A percentile compares a stretch with the other conserved stretches of the same genome.
Conservation (phyloP, 2,329 filamentous ascomycete genomes). For the Curvularia hawaiiensis region DNA sequence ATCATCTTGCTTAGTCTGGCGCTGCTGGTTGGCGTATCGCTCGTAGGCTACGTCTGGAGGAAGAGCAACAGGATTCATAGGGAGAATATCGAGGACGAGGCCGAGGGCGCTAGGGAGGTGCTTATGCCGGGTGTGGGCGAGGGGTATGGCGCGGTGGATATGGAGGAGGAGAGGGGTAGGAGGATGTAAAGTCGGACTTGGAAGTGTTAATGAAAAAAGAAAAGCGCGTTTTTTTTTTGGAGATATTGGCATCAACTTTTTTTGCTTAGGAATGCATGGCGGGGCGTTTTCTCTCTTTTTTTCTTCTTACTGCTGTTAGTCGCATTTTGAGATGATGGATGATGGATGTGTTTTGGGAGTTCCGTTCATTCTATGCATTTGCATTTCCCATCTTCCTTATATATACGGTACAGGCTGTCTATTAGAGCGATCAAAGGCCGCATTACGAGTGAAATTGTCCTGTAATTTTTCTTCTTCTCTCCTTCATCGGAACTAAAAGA, state of each 20-base stretch:
- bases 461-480: too few relatives aligned
- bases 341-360: too few relatives aligned
- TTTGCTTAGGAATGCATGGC: background rate
- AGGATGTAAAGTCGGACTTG: constrained; percentile 1
- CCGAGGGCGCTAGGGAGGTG: constrained; percentile 42
- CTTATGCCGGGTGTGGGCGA: constrained; percentile 41
- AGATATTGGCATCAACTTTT: background rate
- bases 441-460: too few relatives aligned
- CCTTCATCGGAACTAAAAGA: too few relatives aligned
- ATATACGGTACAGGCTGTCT: too few relatives aligned
- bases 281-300: background rate
- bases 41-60: constrained; percentile 70
- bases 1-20: constrained; percentile 67
- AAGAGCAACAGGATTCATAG: constrained; percentile 53
- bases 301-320: too few relatives aligned
- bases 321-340: too few relatives aligned
- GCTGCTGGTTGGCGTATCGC: constrained; percentile 64
- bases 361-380: background rate
- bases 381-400: background rate
- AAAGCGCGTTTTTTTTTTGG: background rate
- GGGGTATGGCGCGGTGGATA: constrained; percentile 32
- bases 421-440: too few relatives aligned
- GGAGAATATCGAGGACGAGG: constrained; percentile 45
- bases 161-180: constrained; percentile 19
- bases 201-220: too few relatives aligned